Evolutionary conservation across 805 yeast species (phyloP), one percentile per base, ranked within the genome.

Genomic region (Schwanniomyces pseudopolymorphus): DNA sequence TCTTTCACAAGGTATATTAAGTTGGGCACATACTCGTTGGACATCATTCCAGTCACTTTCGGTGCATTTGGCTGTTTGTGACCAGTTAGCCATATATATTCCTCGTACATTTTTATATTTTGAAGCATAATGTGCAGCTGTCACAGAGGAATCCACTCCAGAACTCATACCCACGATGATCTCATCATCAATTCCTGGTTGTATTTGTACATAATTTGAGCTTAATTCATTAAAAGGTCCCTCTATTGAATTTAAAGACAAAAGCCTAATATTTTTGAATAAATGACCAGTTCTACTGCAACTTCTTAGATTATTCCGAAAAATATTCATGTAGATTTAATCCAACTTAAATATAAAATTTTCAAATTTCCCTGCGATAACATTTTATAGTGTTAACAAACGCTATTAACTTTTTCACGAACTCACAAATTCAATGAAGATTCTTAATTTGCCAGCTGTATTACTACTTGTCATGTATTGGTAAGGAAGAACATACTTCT

Each of bases 11-110:
- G 87, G 84, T 11, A 94, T 84, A 4, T 72, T 70, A 6, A 91
- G 56, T 43, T 79, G 78, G 1, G 70, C 51, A 45, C 90, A 83
- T 2, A 87, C 85, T 38, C 63, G 62, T 56, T 80, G 80, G 1
- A 89, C 97, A 48, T 87, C 94, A 49, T 79, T 80, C 96, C 97
- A 89, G 56, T 92, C 98, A 13, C 78, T 72, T 54, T 94, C 98
- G 4, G 87, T 79, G 60, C 98, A 91, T 46, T 78, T 72, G 4
- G 83, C 76, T 0, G 79, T 71, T 57, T 77, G 76, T 1, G 82
- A 74, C 97, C 97, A 94, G 67, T 94, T 94, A 35, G 89, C 87
- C 98, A 94, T 94, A 66, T 87, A 92, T 1, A 94, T 75, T 0
- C 97, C 99, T 39, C 75, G 66, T 2, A 87, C 94, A 39, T 86